These are phyloP conservation scores for Zymoseptoria tritici DNA, from an alignment of 2,329 filamentous ascomycete genomes.

Conservation along the genomic window DNA sequence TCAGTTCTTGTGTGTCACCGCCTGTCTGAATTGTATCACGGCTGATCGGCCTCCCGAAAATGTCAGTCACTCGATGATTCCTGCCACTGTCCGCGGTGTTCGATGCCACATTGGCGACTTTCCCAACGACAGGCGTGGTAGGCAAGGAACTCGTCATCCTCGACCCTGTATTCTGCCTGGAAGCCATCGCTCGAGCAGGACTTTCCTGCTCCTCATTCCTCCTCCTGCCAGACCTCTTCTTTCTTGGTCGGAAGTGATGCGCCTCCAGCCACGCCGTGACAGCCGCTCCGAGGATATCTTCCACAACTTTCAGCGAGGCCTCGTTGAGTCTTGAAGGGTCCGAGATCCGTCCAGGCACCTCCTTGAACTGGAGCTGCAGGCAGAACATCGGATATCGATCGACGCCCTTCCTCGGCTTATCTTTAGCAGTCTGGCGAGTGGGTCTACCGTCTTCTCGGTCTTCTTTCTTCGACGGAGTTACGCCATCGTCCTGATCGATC, in stretches of 20 bases:
- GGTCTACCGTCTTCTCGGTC: conserved; percentile 40
- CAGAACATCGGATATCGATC: conserved; percentile 89
- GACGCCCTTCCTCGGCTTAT: conserved; percentile 47
- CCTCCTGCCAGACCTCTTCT: conserved; percentile 13
- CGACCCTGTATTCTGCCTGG: neutral
- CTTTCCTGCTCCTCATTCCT: conserved; percentile 8
- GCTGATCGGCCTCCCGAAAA: neutral
- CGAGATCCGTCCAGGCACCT: conserved; percentile 2
- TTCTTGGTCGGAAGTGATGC: conserved; percentile 57
- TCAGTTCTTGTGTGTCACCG: neutral
- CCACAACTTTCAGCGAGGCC: conserved; percentile 44
- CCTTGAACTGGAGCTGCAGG: conserved; percentile 44
- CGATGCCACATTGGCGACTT: neutral
- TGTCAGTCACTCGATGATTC: neutral
- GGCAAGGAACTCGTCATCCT: neutral
- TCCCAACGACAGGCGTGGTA: neutral
- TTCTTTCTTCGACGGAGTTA: conserved; percentile 31
- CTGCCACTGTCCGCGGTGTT: neutral
- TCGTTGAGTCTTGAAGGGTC: conserved; percentile 16
- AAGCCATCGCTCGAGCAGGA: neutral
- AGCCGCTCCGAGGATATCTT: conserved; percentile 61
- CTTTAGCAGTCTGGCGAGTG: conserved; percentile 44
- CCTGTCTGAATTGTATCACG: neutral
- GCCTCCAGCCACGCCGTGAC: conserved; percentile 67
- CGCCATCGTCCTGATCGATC: conserved; percentile 39